Base-by-base conservation (phyloP, 805 yeast species). In the Candida suzukii region DNA sequence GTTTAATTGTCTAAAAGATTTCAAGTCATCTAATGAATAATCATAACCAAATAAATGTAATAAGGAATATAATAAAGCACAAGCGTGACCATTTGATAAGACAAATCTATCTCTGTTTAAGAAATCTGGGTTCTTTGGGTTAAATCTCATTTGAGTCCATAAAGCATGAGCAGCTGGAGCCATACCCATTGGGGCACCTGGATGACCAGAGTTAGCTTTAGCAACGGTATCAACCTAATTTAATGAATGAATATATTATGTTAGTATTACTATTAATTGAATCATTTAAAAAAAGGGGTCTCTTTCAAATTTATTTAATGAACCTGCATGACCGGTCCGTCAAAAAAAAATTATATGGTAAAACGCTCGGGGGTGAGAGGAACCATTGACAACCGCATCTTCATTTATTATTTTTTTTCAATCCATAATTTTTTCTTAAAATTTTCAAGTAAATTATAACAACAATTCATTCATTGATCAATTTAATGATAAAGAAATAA, bases 131-230 rank as follows among this genome's bases (percentile, higher is more conserved):
- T 86, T 82, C 70, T 81, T 76, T 56, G 98, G 95, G 78, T 87
- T 88, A 73, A 86, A 78, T 56, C 70, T 82, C 83, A 90, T 74
- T 60, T 77, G 77, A 64, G 79, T 74, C 79, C 83, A 87, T 49
- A 91, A 64, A 43, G 80, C 82, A 67, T 91, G 97, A 48, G 97
- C 95, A 46, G 90, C 82, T 36, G 97, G 96, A 16, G 99, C 97
- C 68, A 91, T 72, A 49, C 98, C 98, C 78, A 91, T 80, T 57
- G 98, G 98, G 41, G 99, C 98, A 72, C 99, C 99, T 42, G 99
- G 99, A 71, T 91, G 99, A 52, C 99, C 99, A 46, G 96, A 83
- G 69, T 91, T 84, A 57, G 97, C 91, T 67, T 79, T 75, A 45
- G 82, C 73, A 47, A 87, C 95, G 50, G 85, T 80, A 64, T 91